Base-by-base conservation (phyloP, 495 filamentous ascomycete genomes). In the Durotheca rogersii region DNA sequence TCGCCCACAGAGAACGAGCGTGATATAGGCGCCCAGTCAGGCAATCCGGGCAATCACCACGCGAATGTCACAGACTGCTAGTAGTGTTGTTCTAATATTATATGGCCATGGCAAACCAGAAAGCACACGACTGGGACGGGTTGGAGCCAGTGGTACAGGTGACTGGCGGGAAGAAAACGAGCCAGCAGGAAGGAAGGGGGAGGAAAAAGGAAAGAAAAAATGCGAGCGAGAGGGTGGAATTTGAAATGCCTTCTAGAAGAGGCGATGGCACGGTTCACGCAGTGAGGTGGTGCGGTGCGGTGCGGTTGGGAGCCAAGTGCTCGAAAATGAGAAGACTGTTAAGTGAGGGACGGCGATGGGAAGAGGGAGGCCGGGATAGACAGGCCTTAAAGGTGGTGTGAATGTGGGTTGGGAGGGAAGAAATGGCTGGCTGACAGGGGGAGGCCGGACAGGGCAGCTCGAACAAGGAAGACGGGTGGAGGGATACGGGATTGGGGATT, bases 381-480 rank as follows among this genome's bases (percentile, higher is more conserved):
- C 29, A 50, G 50, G 54, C 44, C 50, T 59, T 53, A 59, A 59
- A 50, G 56, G 41, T 59, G 45, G 53, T 51, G 17, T 27, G 23
- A 9, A 27, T 27, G 23, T 4, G 23, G 4, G 23, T 4, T 4
- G 4, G 23, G 23, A 27, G 9, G 23, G 23, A 9, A 27, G 9
- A 9, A 9, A 4, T 46, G 50, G 41, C 27, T 46, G 49, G 45
- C 49, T 59, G 53, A 20, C 56, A 53, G 50, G 56, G 56, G 50
- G 49, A 50, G 48, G 49, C 50, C 44, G 51, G 53, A 49, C 56
- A 59, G 56, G 56, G 56, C 35, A 59, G 56, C 30, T 52, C 49
- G 46, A 45, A 32, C 56, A 59, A 44, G 56, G 56, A 53, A 53
- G 50, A 41, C 7, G 56, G 45, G 34, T 49, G 45, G 45, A 53